Percentiles rank a stretch among this genome's conserved stretches.
Conservation (phyloP, 768 basidiomycete species). For the Nidula microcarpa region DNA sequence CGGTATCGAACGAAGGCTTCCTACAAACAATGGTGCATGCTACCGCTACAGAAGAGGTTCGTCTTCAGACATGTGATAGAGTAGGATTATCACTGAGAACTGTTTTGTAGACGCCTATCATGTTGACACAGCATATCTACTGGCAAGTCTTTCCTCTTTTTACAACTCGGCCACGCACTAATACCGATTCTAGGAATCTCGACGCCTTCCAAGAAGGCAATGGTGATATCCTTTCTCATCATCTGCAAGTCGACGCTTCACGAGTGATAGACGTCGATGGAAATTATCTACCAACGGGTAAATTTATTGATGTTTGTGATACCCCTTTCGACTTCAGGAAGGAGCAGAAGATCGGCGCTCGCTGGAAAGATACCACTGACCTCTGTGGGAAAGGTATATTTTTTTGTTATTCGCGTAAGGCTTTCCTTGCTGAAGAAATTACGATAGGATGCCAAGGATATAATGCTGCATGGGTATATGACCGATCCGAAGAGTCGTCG, state of each 20-base stretch:
- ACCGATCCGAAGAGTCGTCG: slow-evolving; percentile 21
- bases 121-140: slow-evolving; percentile 55
- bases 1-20: slow-evolving; percentile 39
- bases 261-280: slow-evolving; percentile 31
- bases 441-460: slow-evolving; percentile 41
- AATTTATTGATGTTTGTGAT: not conserved
- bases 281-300: slow-evolving; percentile 31
- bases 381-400: slow-evolving; percentile 22
- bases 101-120: slow-evolving; percentile 44
- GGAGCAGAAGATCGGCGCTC: slow-evolving; percentile 23
- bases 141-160: slow-evolving; percentile 26
- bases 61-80: not conserved
- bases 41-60: slow-evolving; percentile 38
- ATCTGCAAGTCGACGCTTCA: slow-evolving; percentile 15
- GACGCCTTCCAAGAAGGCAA: slow-evolving; percentile 45
- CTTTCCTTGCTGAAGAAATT: not conserved
- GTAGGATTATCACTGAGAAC: not conserved
- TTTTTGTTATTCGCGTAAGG: not conserved
- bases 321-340: slow-evolving; percentile 42
- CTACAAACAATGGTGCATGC: slow-evolving; percentile 41
- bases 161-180: not conserved
- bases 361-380: slow-evolving; percentile 27
- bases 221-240: slow-evolving; percentile 21
- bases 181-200: slow-evolving; percentile 34
- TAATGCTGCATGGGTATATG: slow-evolving; percentile 50